Base-by-base conservation (phyloP, 805 yeast genomes). In the Candida chilensis region DNA sequence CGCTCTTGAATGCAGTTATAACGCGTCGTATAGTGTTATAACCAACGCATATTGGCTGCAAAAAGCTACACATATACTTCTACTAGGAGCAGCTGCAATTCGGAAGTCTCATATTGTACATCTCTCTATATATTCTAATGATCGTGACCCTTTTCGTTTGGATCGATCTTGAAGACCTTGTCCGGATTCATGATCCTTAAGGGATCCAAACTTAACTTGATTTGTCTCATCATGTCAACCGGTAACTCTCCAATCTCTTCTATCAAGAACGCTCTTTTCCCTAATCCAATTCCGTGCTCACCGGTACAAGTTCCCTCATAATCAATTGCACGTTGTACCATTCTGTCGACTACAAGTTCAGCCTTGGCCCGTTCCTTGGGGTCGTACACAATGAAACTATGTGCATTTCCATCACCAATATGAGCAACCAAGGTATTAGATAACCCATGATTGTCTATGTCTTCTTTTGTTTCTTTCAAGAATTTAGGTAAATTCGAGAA, bases 221-320 rank as follows among this genome's bases (percentile, higher is more conserved):
- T 48, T 27, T 67, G 68, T 48, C 94, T 68, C 95, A 84, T 84
- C 21, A 77, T 48, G 42, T 73, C 74, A 16, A 84, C 66, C 0
- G 92, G 71, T 1, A 69, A 78, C 4, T 62, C 60, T 1, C 92
- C 94, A 17, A 84, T 53, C 49, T 84, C 95, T 32, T 58, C 54
- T 17, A 64, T 55, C 20, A 84, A 50, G 34, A 63, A 74, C 17
- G 67, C 68, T 38, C 88, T 55, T 45, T 84, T 84, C 21, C 90
- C 88, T 26, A 78, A 67, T 5, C 94, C 95, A 24, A 85, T 72
- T 10, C 94, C 95, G 47, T 84, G 94, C 45, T 84, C 94, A 20
- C 94, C 94, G 4, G 87, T 79, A 40, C 86, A 77, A 2, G 95
- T 84, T 2, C 94, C 94, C 31, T 83, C 94, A 21, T 76, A 67